Evolutionary conservation across 2,329 filamentous ascomycete genomes (phyloP).

Genomic region (Lachnellula occidentalis): DNA sequence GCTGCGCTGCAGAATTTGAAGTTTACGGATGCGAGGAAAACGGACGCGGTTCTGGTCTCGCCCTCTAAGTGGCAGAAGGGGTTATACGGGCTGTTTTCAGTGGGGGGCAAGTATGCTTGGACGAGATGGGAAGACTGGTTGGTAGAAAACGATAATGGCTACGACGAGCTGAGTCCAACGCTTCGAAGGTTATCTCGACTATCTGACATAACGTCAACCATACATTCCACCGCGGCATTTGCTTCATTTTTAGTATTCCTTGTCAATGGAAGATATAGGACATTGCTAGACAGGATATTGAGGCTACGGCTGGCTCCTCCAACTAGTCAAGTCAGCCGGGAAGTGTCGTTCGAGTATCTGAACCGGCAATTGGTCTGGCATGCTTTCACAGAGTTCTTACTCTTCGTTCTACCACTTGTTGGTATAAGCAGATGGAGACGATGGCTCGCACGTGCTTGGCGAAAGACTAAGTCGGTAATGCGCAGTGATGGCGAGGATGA

Average conservation of each 20-base stretch:
- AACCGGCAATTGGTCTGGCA: slow-evolving; percentile 99
- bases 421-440: slow-evolving; percentile 89
- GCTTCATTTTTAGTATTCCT: slow-evolving; percentile 86
- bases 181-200: slow-evolving; percentile 58
- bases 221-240: slow-evolving; percentile 77
- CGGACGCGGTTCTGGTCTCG: slow-evolving; percentile 55
- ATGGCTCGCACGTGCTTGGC: slow-evolving; percentile 84
- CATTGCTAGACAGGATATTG: slow-evolving; percentile 78
- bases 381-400: slow-evolving; percentile 97
- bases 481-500: slow-evolving; percentile 45
- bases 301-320: slow-evolving; percentile 80
- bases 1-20: slow-evolving; percentile 86
- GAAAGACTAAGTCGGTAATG: slow-evolving; percentile 66
- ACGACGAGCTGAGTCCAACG: slow-evolving; percentile 52
- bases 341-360: slow-evolving; percentile 95
- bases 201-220: slow-evolving; percentile 63
- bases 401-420: slow-evolving; percentile 94
- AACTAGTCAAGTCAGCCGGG: slow-evolving; percentile 77
- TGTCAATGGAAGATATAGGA: slow-evolving; percentile 84
- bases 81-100: slow-evolving; percentile 77
- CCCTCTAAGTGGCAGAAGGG: slow-evolving; percentile 81
- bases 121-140: slow-evolving; percentile 87
- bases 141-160: slow-evolving; percentile 68
- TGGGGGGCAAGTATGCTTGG: slow-evolving; percentile 87
- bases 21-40: slow-evolving; percentile 76